Conservation (phyloP, 345 rosid genomes). For the Populus deltoides region DNA sequence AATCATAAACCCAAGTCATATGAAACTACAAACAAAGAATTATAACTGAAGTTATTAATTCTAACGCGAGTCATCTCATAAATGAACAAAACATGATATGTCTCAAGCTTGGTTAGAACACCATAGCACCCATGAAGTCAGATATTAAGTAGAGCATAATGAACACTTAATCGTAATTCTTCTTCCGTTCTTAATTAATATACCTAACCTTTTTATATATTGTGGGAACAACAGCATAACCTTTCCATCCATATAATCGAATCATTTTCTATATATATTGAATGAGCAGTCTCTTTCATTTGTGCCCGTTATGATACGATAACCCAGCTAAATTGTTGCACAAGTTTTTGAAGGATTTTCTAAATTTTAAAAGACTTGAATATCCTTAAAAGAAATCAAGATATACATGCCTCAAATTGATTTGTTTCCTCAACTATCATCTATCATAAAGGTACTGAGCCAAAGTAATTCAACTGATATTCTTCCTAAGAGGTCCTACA, state of each 20-base stretch:
- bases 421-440: neutral
- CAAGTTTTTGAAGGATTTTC: too few relatives aligned
- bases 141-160: neutral
- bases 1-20: neutral
- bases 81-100: neutral
- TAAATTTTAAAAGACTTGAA: too few relatives aligned
- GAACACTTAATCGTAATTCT: neutral
- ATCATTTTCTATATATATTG: neutral
- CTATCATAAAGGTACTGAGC: neutral
- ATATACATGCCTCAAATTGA: neutral
- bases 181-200: neutral
- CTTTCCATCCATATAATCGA: neutral
- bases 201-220: neutral
- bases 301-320: neutral
- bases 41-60: neutral
- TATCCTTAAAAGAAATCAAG: neutral
- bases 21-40: neutral
- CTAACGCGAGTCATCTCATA: neutral
- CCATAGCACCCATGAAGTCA: neutral
- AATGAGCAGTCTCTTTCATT: neutral
- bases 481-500: too few relatives aligned
- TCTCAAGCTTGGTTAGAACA: neutral
- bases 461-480: too few relatives aligned
- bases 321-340: neutral
- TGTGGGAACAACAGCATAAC: neutral